Base-by-base conservation (phyloP, 202 grass and related monocot species). In the Musa balbisiana region DNA sequence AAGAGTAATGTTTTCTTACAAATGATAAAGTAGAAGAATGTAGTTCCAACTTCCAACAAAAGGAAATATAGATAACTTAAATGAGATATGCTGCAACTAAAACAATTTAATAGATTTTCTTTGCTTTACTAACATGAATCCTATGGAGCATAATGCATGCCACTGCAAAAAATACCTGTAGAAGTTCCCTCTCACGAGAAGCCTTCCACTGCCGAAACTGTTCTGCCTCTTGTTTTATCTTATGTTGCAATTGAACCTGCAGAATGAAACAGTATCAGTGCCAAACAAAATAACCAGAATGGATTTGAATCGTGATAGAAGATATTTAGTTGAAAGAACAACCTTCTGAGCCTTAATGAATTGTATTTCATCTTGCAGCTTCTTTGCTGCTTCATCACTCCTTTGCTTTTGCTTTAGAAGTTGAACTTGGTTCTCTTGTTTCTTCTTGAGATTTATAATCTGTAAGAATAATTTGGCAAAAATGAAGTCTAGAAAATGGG, bases 171-270 rank as follows among this genome's bases (percentile, higher is more conserved):
- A 79, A 69, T 43, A 93, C 94, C 88, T 98, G 95, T 56, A 94
- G 80, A 78, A 99, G 91, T 87, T 99, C 95, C 80, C 95, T 99
- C 83, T 99, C 95, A 74, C 95, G 95, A 70, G 87, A 84, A 90
- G 95, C 91, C 78, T 99, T 99, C 95, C 91, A 99, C 73, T 88
- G 95, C 62, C 95, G 85, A 80, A 99, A 99, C 49, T 92, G 95
- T 85, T 99, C 95, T 64, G 91, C 87, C 82, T 99, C 95, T 88
- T 99, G 95, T 85, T 99, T 99, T 76, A 99, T 99, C 83, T 90
- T 95, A 74, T 99, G 87, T 75, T 92, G 91, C 81, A 99, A 76
- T 85, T 95, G 95, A 80, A 99, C 95, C 91, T 93, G 78, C 62
- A 73, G 2, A 16, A 17, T 55, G 33, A 73, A 22, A 27, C 15